Percentiles rank a stretch among this genome's conserved stretches.
These are phyloP conservation scores for Pseudocercospora vitis DNA, from an alignment of 2,329 filamentous ascomycete species.

Conservation along the genomic window DNA sequence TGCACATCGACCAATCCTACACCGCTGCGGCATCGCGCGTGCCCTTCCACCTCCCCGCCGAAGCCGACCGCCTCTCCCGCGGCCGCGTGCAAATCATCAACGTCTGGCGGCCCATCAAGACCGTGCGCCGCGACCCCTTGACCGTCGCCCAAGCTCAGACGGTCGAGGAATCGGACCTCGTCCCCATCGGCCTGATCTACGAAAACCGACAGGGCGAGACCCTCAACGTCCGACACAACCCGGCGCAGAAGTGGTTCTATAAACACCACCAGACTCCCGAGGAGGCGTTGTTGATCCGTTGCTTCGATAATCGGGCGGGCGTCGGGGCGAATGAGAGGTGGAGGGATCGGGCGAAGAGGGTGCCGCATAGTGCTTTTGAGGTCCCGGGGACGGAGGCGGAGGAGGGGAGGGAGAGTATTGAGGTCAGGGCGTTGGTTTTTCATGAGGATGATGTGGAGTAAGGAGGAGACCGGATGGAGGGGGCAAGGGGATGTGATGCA, in stretches of 20 bases:
- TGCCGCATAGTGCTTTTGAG: conserved; percentile 72
- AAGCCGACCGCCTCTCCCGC: conserved; percentile 47
- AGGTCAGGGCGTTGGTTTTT: conserved; percentile 81
- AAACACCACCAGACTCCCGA: conserved; percentile 61
- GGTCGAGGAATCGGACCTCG: conserved; percentile 62
- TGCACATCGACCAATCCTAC: conserved; percentile 62
- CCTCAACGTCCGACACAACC: conserved; percentile 63
- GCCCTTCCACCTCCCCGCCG: conserved; percentile 48
- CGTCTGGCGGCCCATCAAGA: conserved; percentile 36
- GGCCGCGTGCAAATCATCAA: conserved; percentile 58
- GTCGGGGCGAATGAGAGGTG: conserved; percentile 35
- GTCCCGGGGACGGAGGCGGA: conserved; percentile 68
- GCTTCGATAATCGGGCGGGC: conserved; percentile 43
- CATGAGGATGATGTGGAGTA: conserved; percentile 24
- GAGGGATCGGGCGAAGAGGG: conserved; percentile 25
- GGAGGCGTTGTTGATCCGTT: conserved; percentile 52
- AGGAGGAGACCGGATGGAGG: too few species aligned
- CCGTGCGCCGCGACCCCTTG: conserved; percentile 57
- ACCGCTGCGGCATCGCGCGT: conserved; percentile 44
- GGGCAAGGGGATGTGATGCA: too few species aligned
- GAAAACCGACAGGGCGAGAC: conserved; percentile 71
- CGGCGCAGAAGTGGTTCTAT: conserved; percentile 72
- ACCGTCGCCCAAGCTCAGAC: conserved; percentile 58
- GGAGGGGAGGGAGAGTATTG: conserved; percentile 79
- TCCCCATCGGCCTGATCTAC: conserved; percentile 73